Evolutionary conservation across 2,329 filamentous ascomycete species (phyloP).

Genomic region (Aspergillus novoparasiticus): DNA sequence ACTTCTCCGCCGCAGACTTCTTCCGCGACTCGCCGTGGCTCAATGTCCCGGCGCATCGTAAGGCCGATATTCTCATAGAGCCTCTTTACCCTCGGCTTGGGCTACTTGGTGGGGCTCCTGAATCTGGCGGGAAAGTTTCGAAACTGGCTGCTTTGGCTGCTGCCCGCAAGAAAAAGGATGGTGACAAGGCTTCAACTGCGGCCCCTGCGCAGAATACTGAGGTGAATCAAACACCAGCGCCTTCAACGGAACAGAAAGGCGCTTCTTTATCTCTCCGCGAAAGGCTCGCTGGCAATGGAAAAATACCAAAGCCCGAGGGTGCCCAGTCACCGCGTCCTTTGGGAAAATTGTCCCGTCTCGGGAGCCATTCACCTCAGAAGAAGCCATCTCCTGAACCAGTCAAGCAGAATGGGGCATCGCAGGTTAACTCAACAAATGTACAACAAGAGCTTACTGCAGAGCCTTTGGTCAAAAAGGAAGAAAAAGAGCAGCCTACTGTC

Average conservation of each 20-base stretch:
- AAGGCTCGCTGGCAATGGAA: conserved; percentile 38
- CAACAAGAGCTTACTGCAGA: conserved; percentile 2
- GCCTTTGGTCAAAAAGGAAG: conserved; percentile 9
- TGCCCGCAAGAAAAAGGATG: conserved; percentile 79
- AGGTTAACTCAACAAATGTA: conserved; percentile 6
- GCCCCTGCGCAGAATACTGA: conserved; percentile 7
- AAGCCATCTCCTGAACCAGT: conserved; percentile 23
- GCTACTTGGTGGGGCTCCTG: conserved; percentile 74
- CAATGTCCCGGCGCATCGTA: conserved; percentile 66
- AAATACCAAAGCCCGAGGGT: conserved; percentile 29
- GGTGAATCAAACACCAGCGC: conserved; percentile 12
- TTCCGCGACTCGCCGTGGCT: conserved; percentile 89
- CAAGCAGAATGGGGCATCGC: conserved; percentile 10
- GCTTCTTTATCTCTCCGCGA: conserved; percentile 41
- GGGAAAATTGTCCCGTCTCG: conserved; percentile 20
- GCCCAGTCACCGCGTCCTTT: conserved; percentile 24
- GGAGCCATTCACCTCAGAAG: conserved; percentile 20
- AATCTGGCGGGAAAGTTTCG: conserved; percentile 70
- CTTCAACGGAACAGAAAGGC: conserved; percentile 24
- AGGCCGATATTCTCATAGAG: conserved; percentile 64
- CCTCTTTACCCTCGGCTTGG: conserved; percentile 63
- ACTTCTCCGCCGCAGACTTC: conserved; percentile 59
- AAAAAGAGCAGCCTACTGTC: conserved; percentile 17
- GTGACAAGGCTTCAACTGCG: conserved; percentile 54
- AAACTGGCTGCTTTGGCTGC: conserved; percentile 91